Evolutionary conservation across 2,329 filamentous ascomycete genomes (phyloP), one percentile per base, ranked within the genome.

Genomic region (Cordyceps cateniannulata): DNA sequence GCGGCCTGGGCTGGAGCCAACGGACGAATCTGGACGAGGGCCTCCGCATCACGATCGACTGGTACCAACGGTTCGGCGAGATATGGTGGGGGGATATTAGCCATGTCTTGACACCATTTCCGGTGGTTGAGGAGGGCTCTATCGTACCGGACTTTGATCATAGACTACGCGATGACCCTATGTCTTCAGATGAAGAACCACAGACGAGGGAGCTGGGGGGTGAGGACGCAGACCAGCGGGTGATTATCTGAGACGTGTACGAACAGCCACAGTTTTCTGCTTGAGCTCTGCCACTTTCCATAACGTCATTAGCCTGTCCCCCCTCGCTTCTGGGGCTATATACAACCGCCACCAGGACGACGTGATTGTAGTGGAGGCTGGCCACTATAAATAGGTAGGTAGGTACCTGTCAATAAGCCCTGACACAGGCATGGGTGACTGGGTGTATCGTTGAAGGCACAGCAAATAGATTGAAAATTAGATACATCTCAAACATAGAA

Each of bases 61-160:
- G 88, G 88, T 91, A 91, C 71, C 78, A 75, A 44, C 75, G 73
- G 60, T 90, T 85, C 62, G 85, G 85, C 5, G 83, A 87, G 75
- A 69, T 78, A 42, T 90, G 87, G 87, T 90, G 87, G 87, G 87
- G 87, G 52, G 83, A 89, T 66, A 88, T 90, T 66, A 83, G 79
- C 68, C 84, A 85, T 69, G 85, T 88, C 20, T 78, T 90, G 59
- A 87, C 84, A 40, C 85, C 87, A 4, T 89, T 87, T 75, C 87
- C 85, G 1, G 79, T 84, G 14, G 83, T 88, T 18, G 77, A 77
- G 59, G 80, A 81, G 29, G 75, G 75, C 12, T 79, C 84, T 64
- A 79, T 87, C 48, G 71, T 84, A 60, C 80, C 81, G 1, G 82
- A 85, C 65, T 68, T 74, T 44, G 72, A 69, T 20, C 70, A 71